Percentiles rank a stretch among this genome's conserved stretches.
Evolutionary conservation across 2,329 filamentous ascomycete genomes (phyloP).

Genomic region (Alternaria arbusti): DNA sequence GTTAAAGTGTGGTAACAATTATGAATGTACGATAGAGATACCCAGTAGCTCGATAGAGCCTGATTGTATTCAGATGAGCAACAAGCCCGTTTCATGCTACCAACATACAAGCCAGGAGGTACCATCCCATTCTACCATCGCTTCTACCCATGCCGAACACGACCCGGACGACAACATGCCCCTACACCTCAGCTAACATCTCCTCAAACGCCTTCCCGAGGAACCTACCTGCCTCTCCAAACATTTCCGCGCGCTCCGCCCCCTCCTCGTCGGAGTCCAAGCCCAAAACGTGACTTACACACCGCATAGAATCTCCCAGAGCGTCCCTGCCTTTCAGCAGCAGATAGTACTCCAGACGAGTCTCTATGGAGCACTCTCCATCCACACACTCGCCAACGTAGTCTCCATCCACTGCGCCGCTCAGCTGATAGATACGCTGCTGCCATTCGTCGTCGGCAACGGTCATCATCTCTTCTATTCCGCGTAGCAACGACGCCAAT

Average conservation of each 20-base stretch:
- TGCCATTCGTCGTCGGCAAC: conserved; percentile 17
- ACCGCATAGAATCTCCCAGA: conserved; percentile 20
- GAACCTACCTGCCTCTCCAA: conserved; percentile 22
- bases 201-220: conserved; percentile 13
- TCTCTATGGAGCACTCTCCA: conserved; percentile 17
- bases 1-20: neutral
- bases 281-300: conserved; percentile 11
- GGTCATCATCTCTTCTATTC: conserved; percentile 22
- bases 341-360: conserved; percentile 25
- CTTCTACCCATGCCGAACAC: too few relatives aligned
- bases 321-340: conserved; percentile 17
- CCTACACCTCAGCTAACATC: neutral
- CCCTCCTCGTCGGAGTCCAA: conserved; percentile 17
- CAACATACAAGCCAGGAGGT: neutral
- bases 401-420: neutral
- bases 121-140: neutral
- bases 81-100: neutral
- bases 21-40: conserved; percentile 7
- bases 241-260: conserved; percentile 7
- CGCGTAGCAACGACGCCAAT: conserved; percentile 17
- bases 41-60: neutral
- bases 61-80: neutral
- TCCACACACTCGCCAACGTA: conserved; percentile 13
- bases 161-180: neutral
- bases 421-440: conserved; percentile 13